Conservation (phyloP, 2,329 filamentous ascomycete genomes). For the Cladosporium sp. region DNA sequence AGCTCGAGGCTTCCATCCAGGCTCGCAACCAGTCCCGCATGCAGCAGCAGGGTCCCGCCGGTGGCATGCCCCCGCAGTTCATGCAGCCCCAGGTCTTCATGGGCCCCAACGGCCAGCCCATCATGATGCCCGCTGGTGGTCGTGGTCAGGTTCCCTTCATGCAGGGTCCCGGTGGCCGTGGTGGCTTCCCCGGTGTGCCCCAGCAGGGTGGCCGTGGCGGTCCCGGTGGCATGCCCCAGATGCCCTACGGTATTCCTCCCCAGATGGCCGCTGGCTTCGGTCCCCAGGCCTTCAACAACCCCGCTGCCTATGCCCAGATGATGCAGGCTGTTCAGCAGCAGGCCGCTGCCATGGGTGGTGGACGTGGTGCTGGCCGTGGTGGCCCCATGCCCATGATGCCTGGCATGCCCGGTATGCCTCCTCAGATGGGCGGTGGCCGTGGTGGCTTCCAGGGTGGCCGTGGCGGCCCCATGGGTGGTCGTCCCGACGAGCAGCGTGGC, state of each 20-base stretch:
- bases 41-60: conserved; percentile 88
- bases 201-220: conserved; percentile 85
- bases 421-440: conserved; percentile 58
- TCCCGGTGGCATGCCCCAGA: conserved; percentile 74
- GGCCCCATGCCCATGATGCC: conserved; percentile 66
- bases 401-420: conserved; percentile 51
- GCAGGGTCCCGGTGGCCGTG: conserved; percentile 69
- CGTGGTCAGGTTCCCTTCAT: conserved; percentile 63
- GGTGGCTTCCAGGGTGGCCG: conserved; percentile 57
- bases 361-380: conserved; percentile 54
- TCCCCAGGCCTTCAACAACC: conserved; percentile 75
- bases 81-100: conserved; percentile 90
- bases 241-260: conserved; percentile 76
- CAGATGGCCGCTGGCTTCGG: conserved; percentile 71
- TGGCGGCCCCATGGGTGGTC: conserved; percentile 53
- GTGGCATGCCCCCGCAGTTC: conserved; percentile 75
- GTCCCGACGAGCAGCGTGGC: conserved; percentile 42
- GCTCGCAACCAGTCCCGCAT: conserved; percentile 97
- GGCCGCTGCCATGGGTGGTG: conserved; percentile 58
- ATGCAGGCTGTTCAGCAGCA: conserved; percentile 76
- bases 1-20: conserved; percentile 98
- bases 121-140: conserved; percentile 58
- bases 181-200: conserved; percentile 80
- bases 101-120: conserved; percentile 71
- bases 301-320: conserved; percentile 57